Percentiles rank a stretch among this genome's conserved stretches.
These are phyloP conservation scores for Moringa oleifera DNA, from an alignment of 345 rosid genomes.

Conservation along the genomic window DNA sequence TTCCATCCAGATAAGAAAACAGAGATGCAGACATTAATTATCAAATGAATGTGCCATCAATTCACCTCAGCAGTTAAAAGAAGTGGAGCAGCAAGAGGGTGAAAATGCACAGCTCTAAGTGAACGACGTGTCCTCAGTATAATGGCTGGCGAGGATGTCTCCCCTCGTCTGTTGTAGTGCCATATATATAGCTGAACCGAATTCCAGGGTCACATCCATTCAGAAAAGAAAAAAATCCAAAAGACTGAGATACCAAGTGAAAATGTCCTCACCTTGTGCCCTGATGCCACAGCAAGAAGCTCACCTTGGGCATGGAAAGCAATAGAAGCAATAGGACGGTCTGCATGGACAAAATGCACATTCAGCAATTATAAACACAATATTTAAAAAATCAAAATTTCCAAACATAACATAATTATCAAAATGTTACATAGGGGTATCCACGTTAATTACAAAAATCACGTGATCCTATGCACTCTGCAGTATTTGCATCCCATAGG, in stretches of 20 bases:
- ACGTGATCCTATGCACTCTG: conserved; percentile 64
- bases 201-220: conserved; percentile 14
- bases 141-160: conserved; percentile 51
- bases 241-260: neutral
- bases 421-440: conserved; percentile 10
- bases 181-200: conserved; percentile 55
- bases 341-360: conserved; percentile 25
- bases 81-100: conserved; percentile 66
- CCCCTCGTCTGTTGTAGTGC: conserved; percentile 64
- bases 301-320: conserved; percentile 83
- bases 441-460: conserved; percentile 48
- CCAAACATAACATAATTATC: neutral
- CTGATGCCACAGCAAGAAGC: conserved; percentile 71
- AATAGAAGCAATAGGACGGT: conserved; percentile 75
- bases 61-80: conserved; percentile 79
- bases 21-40: no score
- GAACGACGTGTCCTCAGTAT: conserved; percentile 65
- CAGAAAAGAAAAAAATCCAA: conserved; percentile 1
- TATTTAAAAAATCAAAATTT: no score
- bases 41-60: conserved; percentile 14
- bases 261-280: conserved; percentile 54
- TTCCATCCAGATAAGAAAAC: conserved; percentile 18
- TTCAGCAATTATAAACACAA: conserved; percentile 11
- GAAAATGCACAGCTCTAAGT: conserved; percentile 76
- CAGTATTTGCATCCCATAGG: conserved; percentile 65